Base-by-base conservation (phyloP, 768 basidiomycete species). In the Tricholoma hemisulphureum region DNA sequence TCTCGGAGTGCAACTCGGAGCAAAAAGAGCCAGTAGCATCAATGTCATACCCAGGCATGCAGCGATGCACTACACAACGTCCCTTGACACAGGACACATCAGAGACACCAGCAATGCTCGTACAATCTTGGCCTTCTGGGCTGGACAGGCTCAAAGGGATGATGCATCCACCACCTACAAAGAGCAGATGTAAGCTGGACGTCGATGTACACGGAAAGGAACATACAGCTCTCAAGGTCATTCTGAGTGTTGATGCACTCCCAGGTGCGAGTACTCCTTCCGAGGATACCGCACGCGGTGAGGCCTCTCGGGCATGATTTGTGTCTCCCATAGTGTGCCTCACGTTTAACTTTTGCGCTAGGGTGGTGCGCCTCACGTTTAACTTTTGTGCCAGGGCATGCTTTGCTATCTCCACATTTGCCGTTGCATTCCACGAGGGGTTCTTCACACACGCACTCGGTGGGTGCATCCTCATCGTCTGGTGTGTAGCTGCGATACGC, bases 171-270 rank as follows among this genome's bases (percentile, higher is more conserved):
- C 82, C 81, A 59, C 82, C 80, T 82, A 59, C 21, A 53, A 41
- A 45, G 43, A 16, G 23, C 23, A 13, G 52, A 34, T 58, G 29
- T 52, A 29, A 58, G 35, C 13, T 31, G 45, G 51, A 48, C 7
- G 49, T 37, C 18, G 8, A 39, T 8, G 8, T 4, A 6, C 26
- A 54, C 51, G 28, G 37, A 43, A 26, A 13, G 18, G 29, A 6
- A 77, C 81, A 56, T 55, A 83, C 82, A 84, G 68, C 81, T 82
- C 66, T 81, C 82, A 7, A 84, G 72, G 37, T 83, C 80, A 37
- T 63, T 69, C 57, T 68, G 71, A 1, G 75, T 80, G 61, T 83
- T 65, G 45, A 84, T 61, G 57, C 82, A 83, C 58, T 83, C 82
- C 77, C 79, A 82, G 2, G 77, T 73, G 2, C 70, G 67, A 11